These are phyloP conservation scores for Hysterium pulicare DNA, from an alignment of 2,329 filamentous ascomycete species.

Conservation along the genomic window DNA sequence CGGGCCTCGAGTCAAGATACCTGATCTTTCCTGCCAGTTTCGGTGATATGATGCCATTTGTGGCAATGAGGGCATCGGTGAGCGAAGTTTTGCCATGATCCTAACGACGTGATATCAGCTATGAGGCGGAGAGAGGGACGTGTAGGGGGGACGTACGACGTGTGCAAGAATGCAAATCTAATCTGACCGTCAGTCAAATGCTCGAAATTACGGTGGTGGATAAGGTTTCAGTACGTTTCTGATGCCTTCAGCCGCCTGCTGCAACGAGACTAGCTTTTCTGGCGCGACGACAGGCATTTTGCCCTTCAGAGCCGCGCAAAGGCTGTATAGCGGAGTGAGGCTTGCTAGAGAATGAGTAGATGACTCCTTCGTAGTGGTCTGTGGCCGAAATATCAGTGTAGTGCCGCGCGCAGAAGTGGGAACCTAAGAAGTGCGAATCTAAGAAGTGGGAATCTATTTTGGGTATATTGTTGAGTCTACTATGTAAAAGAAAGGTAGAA, in stretches of 20 bases:
- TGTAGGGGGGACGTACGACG: conserved; percentile 54
- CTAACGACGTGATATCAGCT: conserved; percentile 35
- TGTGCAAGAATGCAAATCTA: conserved; percentile 94
- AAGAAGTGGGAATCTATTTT: background rate
- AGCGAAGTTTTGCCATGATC: conserved; percentile 98
- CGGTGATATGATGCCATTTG: conserved; percentile 98
- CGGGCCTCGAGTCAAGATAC: conserved; percentile 92
- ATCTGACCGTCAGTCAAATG: conserved; percentile 30
- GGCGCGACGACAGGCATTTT: conserved; percentile 88
- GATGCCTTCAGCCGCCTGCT: conserved; percentile 82
- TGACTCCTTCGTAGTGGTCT: no score
- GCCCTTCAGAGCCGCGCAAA: conserved; percentile 13
- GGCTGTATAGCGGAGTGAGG: background rate
- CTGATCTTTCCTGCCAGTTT: conserved; percentile 97
- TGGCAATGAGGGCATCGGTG: conserved; percentile 92
- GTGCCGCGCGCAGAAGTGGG: background rate
- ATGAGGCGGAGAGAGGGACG: conserved; percentile 5
- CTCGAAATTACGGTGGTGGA: conserved; percentile 11
- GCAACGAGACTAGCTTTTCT: conserved; percentile 85
- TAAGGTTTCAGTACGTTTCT: conserved; percentile 70
- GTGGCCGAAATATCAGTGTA: background rate
- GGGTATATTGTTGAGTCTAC: no score
- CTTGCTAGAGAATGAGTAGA: background rate
- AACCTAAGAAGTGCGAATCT: no score
- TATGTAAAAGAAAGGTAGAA: background rate